A percentile compares a stretch with the other conserved stretches of the same genome.
phyloP scores from a whole-genome alignment of 331 rosid species.

The Prunus yedoensis region DNA sequence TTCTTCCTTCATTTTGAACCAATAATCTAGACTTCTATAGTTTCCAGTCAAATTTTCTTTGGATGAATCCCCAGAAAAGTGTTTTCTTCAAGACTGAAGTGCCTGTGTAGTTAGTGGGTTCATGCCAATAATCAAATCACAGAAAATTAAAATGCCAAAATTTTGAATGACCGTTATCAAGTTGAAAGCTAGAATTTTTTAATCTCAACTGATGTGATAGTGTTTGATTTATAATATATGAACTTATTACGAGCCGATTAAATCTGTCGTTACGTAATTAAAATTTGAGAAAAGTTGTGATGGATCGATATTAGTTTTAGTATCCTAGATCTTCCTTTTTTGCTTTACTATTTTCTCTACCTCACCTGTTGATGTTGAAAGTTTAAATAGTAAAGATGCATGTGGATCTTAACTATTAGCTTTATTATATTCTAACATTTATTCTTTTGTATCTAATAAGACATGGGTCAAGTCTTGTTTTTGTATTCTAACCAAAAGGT shows the following conservation, averaged over 20 bases:
- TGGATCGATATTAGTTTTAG: too few species aligned
- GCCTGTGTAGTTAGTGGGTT: not conserved
- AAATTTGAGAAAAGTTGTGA: too few species aligned
- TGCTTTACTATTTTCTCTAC: not conserved
- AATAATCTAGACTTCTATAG: constrained; percentile 1
- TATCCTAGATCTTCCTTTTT: too few species aligned
- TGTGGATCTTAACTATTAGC: not conserved
- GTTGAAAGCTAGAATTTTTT: not conserved
- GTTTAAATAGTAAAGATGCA: not conserved
- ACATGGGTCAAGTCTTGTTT: constrained; percentile 2
- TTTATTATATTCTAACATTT: not conserved
- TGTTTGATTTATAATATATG: too few species aligned
- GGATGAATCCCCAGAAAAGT: constrained; percentile 39
- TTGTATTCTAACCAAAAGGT: not conserved
- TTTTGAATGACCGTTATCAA: too few species aligned
- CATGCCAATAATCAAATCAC: not conserved
- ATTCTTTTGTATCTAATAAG: not conserved
- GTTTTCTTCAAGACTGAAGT: constrained; percentile 25
- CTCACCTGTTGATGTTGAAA: not conserved
- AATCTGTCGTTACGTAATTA: too few species aligned
- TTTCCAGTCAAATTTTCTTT: constrained; percentile 42
- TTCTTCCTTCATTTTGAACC: constrained; percentile 21
- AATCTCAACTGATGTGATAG: too few species aligned
- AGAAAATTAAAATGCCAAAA: too few species aligned
- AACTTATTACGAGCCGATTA: too few species aligned